Percentiles rank a stretch among this genome's conserved stretches.
Evolutionary conservation across 2,329 filamentous ascomycete genomes (phyloP).

Genomic region (Cladosporium phlei): DNA sequence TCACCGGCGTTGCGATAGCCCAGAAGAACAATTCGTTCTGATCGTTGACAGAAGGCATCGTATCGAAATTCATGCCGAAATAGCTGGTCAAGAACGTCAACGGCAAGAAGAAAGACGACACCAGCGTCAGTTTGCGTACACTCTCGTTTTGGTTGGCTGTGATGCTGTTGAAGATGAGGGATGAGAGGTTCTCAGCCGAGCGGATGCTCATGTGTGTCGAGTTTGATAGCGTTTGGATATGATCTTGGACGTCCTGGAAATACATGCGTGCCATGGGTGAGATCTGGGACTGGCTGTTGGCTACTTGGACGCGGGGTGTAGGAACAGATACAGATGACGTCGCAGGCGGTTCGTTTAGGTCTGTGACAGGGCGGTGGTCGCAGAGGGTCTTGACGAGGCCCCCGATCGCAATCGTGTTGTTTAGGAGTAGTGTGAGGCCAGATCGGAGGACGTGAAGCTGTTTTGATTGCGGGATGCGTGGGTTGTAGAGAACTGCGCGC

Average conservation of each 20-base stretch:
- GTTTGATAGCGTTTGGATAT: slow-evolving; percentile 77
- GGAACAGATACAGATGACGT: not conserved
- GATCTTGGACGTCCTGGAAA: slow-evolving; percentile 82
- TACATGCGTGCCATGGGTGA: slow-evolving; percentile 78
- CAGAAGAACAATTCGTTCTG: slow-evolving; percentile 56
- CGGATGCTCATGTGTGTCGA: slow-evolving; percentile 74
- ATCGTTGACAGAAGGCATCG: slow-evolving; percentile 23
- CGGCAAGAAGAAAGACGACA: slow-evolving; percentile 85
- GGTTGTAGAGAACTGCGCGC: slow-evolving; percentile 76
- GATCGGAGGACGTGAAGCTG: slow-evolving; percentile 65
- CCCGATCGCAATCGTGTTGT: slow-evolving; percentile 75
- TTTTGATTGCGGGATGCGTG: slow-evolving; percentile 72
- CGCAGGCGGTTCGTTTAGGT: slow-evolving; percentile 8
- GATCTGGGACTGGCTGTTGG: slow-evolving; percentile 48
- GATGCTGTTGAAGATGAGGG: slow-evolving; percentile 91
- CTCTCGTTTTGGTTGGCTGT: slow-evolving; percentile 83
- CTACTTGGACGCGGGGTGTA: slow-evolving; percentile 27
- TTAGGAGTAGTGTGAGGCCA: slow-evolving; percentile 74
- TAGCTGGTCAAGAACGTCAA: slow-evolving; percentile 77
- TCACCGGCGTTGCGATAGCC: slow-evolving; percentile 67
- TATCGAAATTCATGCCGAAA: slow-evolving; percentile 59
- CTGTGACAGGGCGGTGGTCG: slow-evolving; percentile 62
- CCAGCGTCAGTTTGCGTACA: slow-evolving; percentile 81
- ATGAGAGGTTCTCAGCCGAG: slow-evolving; percentile 70
- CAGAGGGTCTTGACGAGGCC: slow-evolving; percentile 76